phyloP scores from a whole-genome alignment of 2,329 filamentous ascomycete species.

The Cyphellophora attinorum region DNA sequence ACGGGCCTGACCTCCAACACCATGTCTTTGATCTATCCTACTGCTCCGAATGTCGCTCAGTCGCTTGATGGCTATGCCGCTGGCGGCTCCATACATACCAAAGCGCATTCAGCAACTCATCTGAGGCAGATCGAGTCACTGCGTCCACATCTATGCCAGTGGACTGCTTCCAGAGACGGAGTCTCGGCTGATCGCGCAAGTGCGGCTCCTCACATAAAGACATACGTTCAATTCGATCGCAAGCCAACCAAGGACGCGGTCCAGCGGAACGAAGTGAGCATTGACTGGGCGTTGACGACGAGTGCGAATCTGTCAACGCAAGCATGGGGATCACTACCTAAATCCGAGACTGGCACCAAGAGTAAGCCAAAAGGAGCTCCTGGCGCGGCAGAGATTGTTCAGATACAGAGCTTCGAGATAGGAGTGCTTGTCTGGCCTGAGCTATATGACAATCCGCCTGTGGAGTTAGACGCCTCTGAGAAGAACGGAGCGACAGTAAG shows the following conservation, averaged over 20 bases:
- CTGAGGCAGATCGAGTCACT: conserved; percentile 66
- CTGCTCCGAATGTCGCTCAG: conserved; percentile 63
- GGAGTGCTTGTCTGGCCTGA: conserved; percentile 76
- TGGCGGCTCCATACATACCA: conserved; percentile 73
- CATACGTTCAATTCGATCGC: conserved; percentile 59
- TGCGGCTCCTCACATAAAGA: conserved; percentile 83
- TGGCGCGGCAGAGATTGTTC: conserved; percentile 41
- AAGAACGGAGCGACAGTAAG: conserved; percentile 21
- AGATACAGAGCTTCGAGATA: conserved; percentile 73
- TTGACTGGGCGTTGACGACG: conserved; percentile 80
- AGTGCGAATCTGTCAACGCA: conserved; percentile 90
- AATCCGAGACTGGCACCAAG: conserved; percentile 33
- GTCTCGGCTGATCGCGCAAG: conserved; percentile 47
- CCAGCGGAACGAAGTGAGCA: conserved; percentile 22
- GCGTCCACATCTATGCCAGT: conserved; percentile 61
- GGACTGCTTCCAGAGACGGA: conserved; percentile 31
- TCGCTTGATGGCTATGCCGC: conserved; percentile 71
- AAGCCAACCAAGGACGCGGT: conserved; percentile 21
- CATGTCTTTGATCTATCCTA: conserved; percentile 64
- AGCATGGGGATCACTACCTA: conserved; percentile 64
- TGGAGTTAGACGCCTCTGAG: conserved; percentile 18
- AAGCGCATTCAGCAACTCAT: conserved; percentile 60
- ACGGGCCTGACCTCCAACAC: conserved; percentile 8
- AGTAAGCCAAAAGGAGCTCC: conserved; percentile 1
- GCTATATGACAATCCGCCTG: conserved; percentile 32